Evolutionary conservation across 2,329 filamentous ascomycete genomes (phyloP).

Genomic region (Orbilia brochopaga): DNA sequence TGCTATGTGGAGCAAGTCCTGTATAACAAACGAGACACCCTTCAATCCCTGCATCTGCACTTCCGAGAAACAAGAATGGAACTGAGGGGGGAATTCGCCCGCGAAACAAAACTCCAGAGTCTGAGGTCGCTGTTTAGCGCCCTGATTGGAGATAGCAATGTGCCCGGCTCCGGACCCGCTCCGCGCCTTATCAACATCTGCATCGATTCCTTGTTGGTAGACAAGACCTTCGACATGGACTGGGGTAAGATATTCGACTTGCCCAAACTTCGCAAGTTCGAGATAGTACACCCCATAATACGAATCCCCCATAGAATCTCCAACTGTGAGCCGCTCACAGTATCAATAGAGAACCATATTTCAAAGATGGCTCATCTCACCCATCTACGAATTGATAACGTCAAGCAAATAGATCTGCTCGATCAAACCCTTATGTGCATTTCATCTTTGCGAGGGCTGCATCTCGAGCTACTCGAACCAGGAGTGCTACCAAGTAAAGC

Average conservation of each 20-base stretch:
- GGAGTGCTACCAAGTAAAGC: background rate
- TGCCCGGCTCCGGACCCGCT: background rate
- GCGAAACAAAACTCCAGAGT: background rate
- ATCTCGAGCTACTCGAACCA: background rate
- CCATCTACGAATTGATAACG: constrained; percentile 5
- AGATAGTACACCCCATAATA: background rate
- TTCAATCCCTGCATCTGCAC: constrained; percentile 4
- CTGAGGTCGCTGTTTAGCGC: background rate
- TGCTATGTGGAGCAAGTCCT: background rate
- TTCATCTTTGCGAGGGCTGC: background rate
- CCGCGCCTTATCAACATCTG: constrained; percentile 5
- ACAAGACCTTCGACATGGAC: background rate
- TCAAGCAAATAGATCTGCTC: background rate
- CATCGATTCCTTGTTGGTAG: background rate
- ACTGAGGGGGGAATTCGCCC: no score
- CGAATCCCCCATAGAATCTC: background rate
- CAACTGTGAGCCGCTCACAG: background rate
- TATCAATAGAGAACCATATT: background rate
- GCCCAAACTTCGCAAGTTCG: background rate
- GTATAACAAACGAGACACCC: background rate
- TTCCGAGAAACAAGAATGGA: background rate
- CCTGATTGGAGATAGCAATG: background rate
- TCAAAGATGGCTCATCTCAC: constrained; percentile 1
- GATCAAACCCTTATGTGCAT: background rate
- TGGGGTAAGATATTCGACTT: constrained; percentile 1